Percentiles rank a stretch among this genome's conserved stretches.
phyloP scores from a whole-genome alignment of 805 yeast genomes.

The Ogataea neopini region DNA sequence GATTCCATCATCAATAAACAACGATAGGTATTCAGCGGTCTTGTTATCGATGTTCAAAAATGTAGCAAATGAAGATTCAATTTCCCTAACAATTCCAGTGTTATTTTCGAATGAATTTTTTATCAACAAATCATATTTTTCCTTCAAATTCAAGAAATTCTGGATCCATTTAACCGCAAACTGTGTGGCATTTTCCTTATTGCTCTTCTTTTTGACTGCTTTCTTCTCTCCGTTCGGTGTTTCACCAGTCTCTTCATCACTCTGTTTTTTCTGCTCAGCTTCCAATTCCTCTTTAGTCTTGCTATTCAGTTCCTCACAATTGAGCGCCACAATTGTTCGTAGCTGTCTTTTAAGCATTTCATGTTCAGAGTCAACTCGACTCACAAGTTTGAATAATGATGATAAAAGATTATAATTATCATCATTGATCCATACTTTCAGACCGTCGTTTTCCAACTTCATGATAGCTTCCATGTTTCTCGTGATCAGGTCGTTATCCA shows the following conservation, averaged over 20 bases:
- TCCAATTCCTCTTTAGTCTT: conserved; percentile 28
- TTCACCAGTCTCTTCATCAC: conserved; percentile 17
- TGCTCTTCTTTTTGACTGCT: conserved; percentile 22
- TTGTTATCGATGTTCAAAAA: conserved; percentile 54
- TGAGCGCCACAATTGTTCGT: conserved; percentile 43
- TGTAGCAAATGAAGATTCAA: conserved; percentile 61
- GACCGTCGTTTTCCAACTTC: conserved; percentile 53
- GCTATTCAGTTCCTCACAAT: conserved; percentile 44
- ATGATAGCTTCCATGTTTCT: conserved; percentile 58
- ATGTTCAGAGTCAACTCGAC: conserved; percentile 54
- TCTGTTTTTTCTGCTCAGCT: conserved; percentile 19
- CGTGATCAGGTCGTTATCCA: conserved; percentile 60
- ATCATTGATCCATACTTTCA: conserved; percentile 55
- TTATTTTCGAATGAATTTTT: conserved; percentile 51
- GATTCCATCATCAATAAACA: conserved; percentile 58
- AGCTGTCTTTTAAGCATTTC: conserved; percentile 51
- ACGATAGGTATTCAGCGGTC: conserved; percentile 55
- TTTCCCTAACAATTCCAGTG: conserved; percentile 48
- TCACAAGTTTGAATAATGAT: conserved; percentile 49
- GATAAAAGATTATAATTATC: conserved; percentile 44
- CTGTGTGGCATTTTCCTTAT: conserved; percentile 42
- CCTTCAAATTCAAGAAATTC: conserved; percentile 51
- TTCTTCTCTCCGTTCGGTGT: conserved; percentile 5
- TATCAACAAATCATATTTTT: conserved; percentile 50
- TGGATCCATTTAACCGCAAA: conserved; percentile 73